A percentile compares a stretch with the other conserved stretches of the same genome.
phyloP scores from a whole-genome alignment of 129 eudicot species.

The Heracleum sosnowskyi region DNA sequence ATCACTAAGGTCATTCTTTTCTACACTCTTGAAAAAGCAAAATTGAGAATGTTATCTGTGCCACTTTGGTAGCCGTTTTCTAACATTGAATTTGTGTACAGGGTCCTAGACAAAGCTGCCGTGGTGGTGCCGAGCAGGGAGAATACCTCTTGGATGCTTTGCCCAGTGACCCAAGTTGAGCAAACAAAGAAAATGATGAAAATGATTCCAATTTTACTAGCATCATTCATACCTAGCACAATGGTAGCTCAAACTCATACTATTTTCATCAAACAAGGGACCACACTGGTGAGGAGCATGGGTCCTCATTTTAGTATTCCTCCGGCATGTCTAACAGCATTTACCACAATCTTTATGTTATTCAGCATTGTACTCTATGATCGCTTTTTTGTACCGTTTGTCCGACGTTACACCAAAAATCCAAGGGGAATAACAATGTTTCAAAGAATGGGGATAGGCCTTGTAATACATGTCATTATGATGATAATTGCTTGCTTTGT shows the following conservation, averaged over 20 bases:
- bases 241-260: constrained; percentile 43
- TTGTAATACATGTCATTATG: constrained; percentile 35
- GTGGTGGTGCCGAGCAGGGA: constrained; percentile 32
- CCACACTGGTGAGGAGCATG: constrained; percentile 34
- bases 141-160: constrained; percentile 33
- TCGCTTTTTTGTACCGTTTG: constrained; percentile 39
- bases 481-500: constrained; percentile 34
- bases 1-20: constrained; percentile 28
- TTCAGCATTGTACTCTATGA: constrained; percentile 45
- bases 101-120: constrained; percentile 49
- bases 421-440: constrained; percentile 61
- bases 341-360: constrained; percentile 53
- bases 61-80: background rate
- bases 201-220: constrained; percentile 46
- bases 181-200: constrained; percentile 58
- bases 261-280: constrained; percentile 66
- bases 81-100: constrained; percentile 5
- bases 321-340: constrained; percentile 46
- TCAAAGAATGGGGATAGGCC: constrained; percentile 59
- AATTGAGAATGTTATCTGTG: background rate
- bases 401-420: constrained; percentile 43
- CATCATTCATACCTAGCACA: constrained; percentile 49
- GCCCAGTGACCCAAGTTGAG: constrained; percentile 63
- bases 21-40: background rate
- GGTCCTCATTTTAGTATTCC: constrained; percentile 56